Percentiles rank a stretch among this genome's conserved stretches.
These are phyloP conservation scores for Rugonectria rugulosa DNA, from an alignment of 2,329 filamentous ascomycete genomes.

Conservation along the genomic window DNA sequence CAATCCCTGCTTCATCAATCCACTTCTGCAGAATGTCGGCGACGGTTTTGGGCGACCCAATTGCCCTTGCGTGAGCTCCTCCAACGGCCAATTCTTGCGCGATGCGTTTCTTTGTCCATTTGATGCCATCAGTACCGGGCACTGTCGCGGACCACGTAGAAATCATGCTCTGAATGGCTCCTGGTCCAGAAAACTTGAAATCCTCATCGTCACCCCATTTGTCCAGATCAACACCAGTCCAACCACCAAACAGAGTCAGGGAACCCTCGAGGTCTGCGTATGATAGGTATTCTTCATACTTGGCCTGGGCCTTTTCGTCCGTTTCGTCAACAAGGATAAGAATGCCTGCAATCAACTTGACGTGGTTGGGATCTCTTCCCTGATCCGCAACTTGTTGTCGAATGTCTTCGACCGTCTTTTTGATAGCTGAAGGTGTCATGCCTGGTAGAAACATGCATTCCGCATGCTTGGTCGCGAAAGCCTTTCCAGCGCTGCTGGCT, in stretches of 20 bases:
- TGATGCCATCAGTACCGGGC: too few relatives aligned
- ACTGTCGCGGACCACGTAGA: too few relatives aligned
- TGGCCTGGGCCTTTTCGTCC: slow-evolving; percentile 51
- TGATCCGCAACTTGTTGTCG: slow-evolving; percentile 45
- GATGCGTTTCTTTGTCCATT: too few relatives aligned
- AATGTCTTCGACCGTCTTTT: slow-evolving; percentile 50
- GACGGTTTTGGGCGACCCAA: slow-evolving; percentile 23
- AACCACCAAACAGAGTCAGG: slow-evolving; percentile 54
- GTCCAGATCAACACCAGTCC: slow-evolving; percentile 53
- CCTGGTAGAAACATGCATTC: slow-evolving; percentile 53
- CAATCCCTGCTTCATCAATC: slow-evolving; percentile 21
- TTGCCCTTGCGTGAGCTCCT: slow-evolving; percentile 2
- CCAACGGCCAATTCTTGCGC: too few relatives aligned
- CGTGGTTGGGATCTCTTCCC: slow-evolving; percentile 47
- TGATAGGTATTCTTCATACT: slow-evolving; percentile 49
- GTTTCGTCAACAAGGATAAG: slow-evolving; percentile 53
- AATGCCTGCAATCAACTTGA: slow-evolving; percentile 54
- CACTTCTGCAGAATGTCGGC: slow-evolving; percentile 26
- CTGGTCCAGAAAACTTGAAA: slow-evolving; percentile 50
- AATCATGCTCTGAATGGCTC: slow-evolving; percentile 44
- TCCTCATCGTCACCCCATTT: slow-evolving; percentile 50
- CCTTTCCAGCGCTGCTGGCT: slow-evolving; percentile 52
- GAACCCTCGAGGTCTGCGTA: slow-evolving; percentile 54
- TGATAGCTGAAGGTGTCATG: slow-evolving; percentile 49
- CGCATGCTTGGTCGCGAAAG: slow-evolving; percentile 45